These are phyloP conservation scores for Cystofilobasidium capitatum DNA, from an alignment of 768 basidiomycete genomes.

Conservation along the genomic window DNA sequence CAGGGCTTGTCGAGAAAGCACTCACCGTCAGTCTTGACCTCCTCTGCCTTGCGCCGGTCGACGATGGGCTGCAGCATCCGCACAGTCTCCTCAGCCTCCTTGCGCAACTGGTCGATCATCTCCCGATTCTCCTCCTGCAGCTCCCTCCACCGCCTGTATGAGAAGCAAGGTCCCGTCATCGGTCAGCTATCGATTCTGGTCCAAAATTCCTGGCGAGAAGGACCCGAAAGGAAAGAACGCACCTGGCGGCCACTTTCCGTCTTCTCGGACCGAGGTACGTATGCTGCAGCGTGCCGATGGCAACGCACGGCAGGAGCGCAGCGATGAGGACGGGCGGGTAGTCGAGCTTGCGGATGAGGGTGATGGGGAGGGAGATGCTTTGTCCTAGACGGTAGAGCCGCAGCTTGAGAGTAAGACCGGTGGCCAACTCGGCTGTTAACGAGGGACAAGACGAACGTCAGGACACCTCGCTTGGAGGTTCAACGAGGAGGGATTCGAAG, in stretches of 20 bases:
- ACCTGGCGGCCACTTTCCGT: slow-evolving; percentile 34
- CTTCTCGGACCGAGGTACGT: slow-evolving; percentile 38
- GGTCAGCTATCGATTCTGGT: too few relatives aligned
- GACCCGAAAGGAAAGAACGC: slow-evolving; percentile 16
- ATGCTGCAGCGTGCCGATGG: slow-evolving; percentile 39
- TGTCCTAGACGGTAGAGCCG: slow-evolving; percentile 39
- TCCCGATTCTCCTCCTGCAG: slow-evolving; percentile 56
- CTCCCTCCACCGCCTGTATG: slow-evolving; percentile 54
- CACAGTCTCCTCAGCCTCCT: slow-evolving; percentile 56
- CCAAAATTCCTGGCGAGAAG: slow-evolving; percentile 37
- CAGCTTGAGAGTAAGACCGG: slow-evolving; percentile 35
- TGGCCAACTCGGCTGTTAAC: slow-evolving; percentile 2
- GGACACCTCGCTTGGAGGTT: background rate
- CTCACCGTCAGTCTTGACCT: slow-evolving; percentile 63
- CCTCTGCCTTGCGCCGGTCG: slow-evolving; percentile 49
- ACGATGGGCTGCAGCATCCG: slow-evolving; percentile 60
- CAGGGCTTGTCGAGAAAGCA: background rate
- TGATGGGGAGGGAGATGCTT: slow-evolving; percentile 34
- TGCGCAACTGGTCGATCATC: slow-evolving; percentile 53
- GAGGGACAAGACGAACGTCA: background rate
- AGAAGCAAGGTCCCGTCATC: slow-evolving; percentile 10
- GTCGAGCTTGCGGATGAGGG: slow-evolving; percentile 38
- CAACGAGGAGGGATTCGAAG: background rate
- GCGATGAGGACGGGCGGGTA: slow-evolving; percentile 35
- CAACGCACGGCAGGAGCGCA: slow-evolving; percentile 37